phyloP scores from a whole-genome alignment of 305 asterid species.

The Solanum hybrid region DNA sequence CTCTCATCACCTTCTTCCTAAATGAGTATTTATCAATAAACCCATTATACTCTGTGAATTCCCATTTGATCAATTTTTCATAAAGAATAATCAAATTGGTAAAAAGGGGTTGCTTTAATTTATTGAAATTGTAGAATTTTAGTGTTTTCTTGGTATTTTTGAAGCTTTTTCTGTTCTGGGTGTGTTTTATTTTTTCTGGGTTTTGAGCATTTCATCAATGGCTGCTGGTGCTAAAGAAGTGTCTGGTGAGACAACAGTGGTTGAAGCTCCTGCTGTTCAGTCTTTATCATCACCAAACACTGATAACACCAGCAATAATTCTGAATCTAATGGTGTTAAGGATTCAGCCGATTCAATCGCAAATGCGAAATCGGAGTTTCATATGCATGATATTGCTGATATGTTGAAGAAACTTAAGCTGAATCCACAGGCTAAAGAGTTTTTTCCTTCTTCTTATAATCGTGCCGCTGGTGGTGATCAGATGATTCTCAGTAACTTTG shows the following conservation, averaged over 20 bases:
- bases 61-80: background rate
- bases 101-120: background rate
- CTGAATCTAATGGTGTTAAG: constrained; percentile 29
- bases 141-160: constrained; percentile 1
- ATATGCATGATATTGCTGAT: constrained; percentile 59
- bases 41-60: background rate
- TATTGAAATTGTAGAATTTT: constrained; percentile 22
- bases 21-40: constrained; percentile 29
- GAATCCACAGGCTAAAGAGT: constrained; percentile 90
- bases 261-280: constrained; percentile 42
- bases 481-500: constrained; percentile 43
- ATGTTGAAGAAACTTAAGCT: constrained; percentile 64
- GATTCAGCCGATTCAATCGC: constrained; percentile 34
- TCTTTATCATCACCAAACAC: constrained; percentile 9
- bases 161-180: background rate
- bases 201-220: constrained; percentile 32
- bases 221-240: constrained; percentile 74
- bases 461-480: constrained; percentile 18
- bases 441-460: constrained; percentile 69
- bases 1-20: constrained; percentile 7
- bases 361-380: constrained; percentile 30
- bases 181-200: constrained; percentile 1
- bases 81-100: background rate
- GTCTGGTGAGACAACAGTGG: constrained; percentile 54
- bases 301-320: constrained; percentile 21